These are phyloP conservation scores for Fusarium ambrosium DNA, from an alignment of 2,329 filamentous ascomycete species.

Conservation along the genomic window DNA sequence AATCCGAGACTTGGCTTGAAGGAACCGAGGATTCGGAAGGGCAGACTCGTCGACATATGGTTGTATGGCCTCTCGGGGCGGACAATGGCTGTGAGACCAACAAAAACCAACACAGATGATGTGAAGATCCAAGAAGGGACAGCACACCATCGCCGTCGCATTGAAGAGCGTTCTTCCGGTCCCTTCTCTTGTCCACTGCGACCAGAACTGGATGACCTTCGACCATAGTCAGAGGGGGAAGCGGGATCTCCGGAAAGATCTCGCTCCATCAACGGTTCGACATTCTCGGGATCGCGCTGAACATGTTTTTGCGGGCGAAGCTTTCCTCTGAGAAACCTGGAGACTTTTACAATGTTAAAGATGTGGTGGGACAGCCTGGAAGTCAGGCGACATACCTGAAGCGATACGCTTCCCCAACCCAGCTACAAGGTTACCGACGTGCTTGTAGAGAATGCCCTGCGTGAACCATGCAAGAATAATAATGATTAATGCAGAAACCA, in stretches of 20 bases:
- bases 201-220: conserved; percentile 13
- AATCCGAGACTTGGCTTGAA: conserved; percentile 38
- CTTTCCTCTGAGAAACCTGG: conserved; percentile 28
- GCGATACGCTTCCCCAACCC: conserved; percentile 31
- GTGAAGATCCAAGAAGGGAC: conserved; percentile 29
- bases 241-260: conserved; percentile 4
- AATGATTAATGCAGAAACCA: conserved; percentile 39
- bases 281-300: conserved; percentile 36
- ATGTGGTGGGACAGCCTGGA: not conserved
- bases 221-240: conserved; percentile 1
- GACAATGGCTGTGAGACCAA: conserved; percentile 39
- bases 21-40: conserved; percentile 44
- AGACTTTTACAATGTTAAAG: conserved; percentile 27
- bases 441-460: conserved; percentile 39
- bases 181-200: conserved; percentile 24
- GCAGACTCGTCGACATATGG: conserved; percentile 50
- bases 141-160: conserved; percentile 19
- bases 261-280: conserved; percentile 30
- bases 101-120: conserved; percentile 29
- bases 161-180: conserved; percentile 3
- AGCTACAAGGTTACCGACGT: conserved; percentile 39
- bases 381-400: conserved; percentile 38
- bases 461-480: conserved; percentile 42
- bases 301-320: conserved; percentile 24
- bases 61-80: conserved; percentile 47